Evolutionary conservation across 495 filamentous ascomycete species (phyloP).

Genomic region (Cairneyella variabilis): DNA sequence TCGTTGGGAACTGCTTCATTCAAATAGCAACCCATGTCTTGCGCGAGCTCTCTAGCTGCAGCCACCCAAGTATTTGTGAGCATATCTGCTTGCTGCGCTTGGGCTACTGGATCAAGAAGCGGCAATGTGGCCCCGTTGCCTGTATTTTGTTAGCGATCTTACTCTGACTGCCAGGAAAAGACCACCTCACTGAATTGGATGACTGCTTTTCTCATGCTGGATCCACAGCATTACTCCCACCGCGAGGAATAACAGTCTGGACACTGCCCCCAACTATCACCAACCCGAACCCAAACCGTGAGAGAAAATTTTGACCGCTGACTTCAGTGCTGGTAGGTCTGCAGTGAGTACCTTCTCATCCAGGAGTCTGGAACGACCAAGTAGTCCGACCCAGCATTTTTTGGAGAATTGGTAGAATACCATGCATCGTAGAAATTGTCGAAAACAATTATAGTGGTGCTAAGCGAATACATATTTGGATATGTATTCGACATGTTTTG

Average conservation of each 20-base stretch:
- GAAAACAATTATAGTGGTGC: constrained; percentile 24
- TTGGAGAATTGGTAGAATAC: constrained; percentile 27
- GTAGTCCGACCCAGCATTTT: constrained; percentile 33
- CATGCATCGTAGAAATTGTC: constrained; percentile 47
- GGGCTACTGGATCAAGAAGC: too few relatives aligned
- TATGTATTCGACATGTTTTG: neutral
- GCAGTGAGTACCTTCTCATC: constrained; percentile 27
- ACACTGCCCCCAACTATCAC: too few relatives aligned
- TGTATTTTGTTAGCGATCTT: too few relatives aligned
- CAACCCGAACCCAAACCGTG: too few relatives aligned
- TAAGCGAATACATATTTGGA: neutral
- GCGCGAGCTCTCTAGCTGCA: neutral
- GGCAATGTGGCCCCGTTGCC: too few relatives aligned
- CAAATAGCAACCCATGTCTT: neutral
- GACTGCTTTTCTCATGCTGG: too few relatives aligned
- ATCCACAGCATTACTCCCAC: too few relatives aligned
- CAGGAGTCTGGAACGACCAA: constrained; percentile 36
- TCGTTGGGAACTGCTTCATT: neutral
- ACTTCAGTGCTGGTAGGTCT: constrained; percentile 21
- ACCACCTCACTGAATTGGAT: too few relatives aligned
- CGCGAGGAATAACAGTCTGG: too few relatives aligned
- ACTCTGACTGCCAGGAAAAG: too few relatives aligned
- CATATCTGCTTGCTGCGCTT: too few relatives aligned
- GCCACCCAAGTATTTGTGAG: too few relatives aligned
- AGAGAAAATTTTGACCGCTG: constrained; percentile 28